A percentile compares a stretch with the other conserved stretches of the same genome.
Evolutionary conservation across 371 early-diverging fungal species (phyloP).

Genomic region (Saksenaea oblongispora): DNA sequence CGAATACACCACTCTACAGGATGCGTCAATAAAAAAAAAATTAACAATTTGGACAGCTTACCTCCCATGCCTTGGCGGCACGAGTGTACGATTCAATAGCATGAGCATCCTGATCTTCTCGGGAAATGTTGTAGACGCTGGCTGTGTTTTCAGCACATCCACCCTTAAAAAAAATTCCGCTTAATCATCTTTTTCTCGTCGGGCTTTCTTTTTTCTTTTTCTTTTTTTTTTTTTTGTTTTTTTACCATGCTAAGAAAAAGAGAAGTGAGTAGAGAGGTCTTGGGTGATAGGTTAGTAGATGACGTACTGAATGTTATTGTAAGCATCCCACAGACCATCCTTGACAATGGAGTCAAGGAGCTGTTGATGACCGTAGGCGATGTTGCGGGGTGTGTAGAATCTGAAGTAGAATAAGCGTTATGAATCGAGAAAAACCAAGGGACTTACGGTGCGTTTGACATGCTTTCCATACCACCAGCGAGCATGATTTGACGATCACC

Average conservation of each 20-base stretch:
- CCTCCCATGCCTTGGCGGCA: slow-evolving; percentile 83
- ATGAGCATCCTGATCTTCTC: slow-evolving; percentile 90
- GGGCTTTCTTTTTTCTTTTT: background rate
- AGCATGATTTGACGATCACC: slow-evolving; percentile 70
- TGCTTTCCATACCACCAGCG: slow-evolving; percentile 96
- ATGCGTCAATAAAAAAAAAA: background rate
- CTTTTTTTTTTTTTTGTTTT: background rate
- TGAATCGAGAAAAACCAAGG: background rate
- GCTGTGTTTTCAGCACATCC: slow-evolving; percentile 93
- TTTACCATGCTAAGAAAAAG: slow-evolving; percentile 4
- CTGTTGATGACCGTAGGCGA: slow-evolving; percentile 83
- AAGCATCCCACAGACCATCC: slow-evolving; percentile 95
- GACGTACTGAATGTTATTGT: slow-evolving; percentile 77
- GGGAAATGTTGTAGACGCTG: slow-evolving; percentile 74
- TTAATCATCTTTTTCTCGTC: background rate
- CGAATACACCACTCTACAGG: slow-evolving; percentile 63
- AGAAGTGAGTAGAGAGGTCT: background rate
- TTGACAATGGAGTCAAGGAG: slow-evolving; percentile 85
- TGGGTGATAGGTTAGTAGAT: background rate
- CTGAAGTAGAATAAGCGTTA: slow-evolving; percentile 22
- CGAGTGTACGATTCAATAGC: slow-evolving; percentile 86
- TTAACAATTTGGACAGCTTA: slow-evolving; percentile 6
- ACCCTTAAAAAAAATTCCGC: slow-evolving; percentile 68
- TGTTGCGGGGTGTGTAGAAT: slow-evolving; percentile 66
- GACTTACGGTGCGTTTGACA: slow-evolving; percentile 87